A percentile compares a stretch with the other conserved stretches of the same genome.
phyloP scores from a whole-genome alignment of 805 yeast genomes.

The Candida maesae region DNA sequence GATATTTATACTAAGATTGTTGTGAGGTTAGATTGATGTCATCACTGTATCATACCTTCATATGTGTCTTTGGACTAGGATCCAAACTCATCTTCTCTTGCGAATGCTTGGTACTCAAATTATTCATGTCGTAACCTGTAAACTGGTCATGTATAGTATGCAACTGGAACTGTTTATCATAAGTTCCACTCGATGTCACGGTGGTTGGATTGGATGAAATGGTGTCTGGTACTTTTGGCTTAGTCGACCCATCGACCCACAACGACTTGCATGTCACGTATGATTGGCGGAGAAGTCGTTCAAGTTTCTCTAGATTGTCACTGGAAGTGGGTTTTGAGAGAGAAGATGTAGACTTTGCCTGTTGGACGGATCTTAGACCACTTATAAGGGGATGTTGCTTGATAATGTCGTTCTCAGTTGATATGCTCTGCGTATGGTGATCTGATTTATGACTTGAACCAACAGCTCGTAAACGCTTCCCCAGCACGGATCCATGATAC shows the following conservation, averaged over 20 bases:
- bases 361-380: neutral
- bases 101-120: too few relatives aligned
- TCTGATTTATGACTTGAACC: neutral
- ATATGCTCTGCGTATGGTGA: neutral
- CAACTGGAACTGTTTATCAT: slow-evolving; percentile 2
- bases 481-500: slow-evolving; percentile 18
- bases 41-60: neutral
- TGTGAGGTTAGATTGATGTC: too few relatives aligned
- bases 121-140: slow-evolving; percentile 5
- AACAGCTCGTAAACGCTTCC: slow-evolving; percentile 11
- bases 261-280: slow-evolving; percentile 8
- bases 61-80: slow-evolving; percentile 11
- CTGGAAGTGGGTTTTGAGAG: neutral
- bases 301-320: slow-evolving; percentile 4
- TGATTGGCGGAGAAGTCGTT: slow-evolving; percentile 6
- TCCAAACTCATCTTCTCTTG: neutral
- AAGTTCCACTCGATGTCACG: slow-evolving; percentile 4
- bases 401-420: neutral
- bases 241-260: slow-evolving; percentile 5
- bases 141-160: slow-evolving; percentile 10
- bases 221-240: neutral
- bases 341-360: neutral
- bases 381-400: slow-evolving; percentile 5
- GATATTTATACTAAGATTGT: too few relatives aligned
- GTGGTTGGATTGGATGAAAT: slow-evolving; percentile 4